These are phyloP conservation scores for Penicillium sp. DNA, from an alignment of 2,329 filamentous ascomycete genomes.

Conservation along the genomic window DNA sequence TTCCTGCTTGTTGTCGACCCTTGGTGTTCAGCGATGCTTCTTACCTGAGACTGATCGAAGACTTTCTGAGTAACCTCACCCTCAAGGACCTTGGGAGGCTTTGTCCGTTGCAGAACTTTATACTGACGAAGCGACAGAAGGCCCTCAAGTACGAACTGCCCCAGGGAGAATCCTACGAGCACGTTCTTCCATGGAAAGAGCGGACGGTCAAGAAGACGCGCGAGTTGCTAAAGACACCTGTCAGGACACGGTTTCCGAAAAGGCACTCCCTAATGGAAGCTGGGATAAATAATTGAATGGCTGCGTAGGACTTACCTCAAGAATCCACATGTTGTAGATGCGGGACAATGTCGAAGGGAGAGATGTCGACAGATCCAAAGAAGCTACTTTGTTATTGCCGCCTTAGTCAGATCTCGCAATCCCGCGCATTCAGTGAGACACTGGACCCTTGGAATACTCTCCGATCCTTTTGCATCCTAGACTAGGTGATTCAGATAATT, in stretches of 20 bases:
- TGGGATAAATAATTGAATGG: not conserved
- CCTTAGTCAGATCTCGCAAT: slow-evolving; percentile 22
- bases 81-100: slow-evolving; percentile 77
- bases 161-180: slow-evolving; percentile 88
- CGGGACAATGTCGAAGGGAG: slow-evolving; percentile 8
- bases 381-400: slow-evolving; percentile 22
- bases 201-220: slow-evolving; percentile 80
- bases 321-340: slow-evolving; percentile 18
- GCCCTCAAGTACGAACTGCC: slow-evolving; percentile 84
- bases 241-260: slow-evolving; percentile 1
- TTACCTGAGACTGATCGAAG: slow-evolving; percentile 84
- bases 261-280: not conserved
- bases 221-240: slow-evolving; percentile 54
- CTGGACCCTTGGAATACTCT: not conserved
- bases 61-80: slow-evolving; percentile 84
- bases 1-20: not conserved
- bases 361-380: slow-evolving; percentile 9
- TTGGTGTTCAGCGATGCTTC: slow-evolving; percentile 7
- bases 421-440: not conserved
- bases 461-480: not conserved
- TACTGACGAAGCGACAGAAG: slow-evolving; percentile 89
- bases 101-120: slow-evolving; percentile 70
- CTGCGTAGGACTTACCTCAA: slow-evolving; percentile 10
- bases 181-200: slow-evolving; percentile 97
- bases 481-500: not conserved